Percentiles rank a stretch among this genome's conserved stretches.
These are phyloP conservation scores for Magnusiomyces clavatus DNA, from an alignment of 1,139 yeast species.

Conservation along the genomic window DNA sequence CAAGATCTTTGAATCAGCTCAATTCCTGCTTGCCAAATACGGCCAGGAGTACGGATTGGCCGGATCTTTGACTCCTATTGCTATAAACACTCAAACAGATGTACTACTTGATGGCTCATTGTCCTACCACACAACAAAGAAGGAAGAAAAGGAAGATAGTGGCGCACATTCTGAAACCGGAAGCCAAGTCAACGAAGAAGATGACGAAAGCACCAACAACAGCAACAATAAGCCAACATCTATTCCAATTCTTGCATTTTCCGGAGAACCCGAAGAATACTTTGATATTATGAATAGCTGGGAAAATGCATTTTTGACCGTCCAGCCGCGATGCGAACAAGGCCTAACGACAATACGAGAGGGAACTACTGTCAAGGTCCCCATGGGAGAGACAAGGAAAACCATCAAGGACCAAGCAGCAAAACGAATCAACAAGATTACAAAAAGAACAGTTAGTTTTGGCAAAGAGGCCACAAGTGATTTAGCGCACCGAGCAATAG, in stretches of 20 bases:
- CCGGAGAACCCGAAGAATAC: slow-evolving; percentile 14
- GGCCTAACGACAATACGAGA: slow-evolving; percentile 23
- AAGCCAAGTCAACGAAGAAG: neutral
- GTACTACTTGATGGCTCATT: too few relatives aligned
- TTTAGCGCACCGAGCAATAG: slow-evolving; percentile 11
- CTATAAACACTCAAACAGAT: too few relatives aligned
- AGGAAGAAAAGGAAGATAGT: too few relatives aligned
- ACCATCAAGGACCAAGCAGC: slow-evolving; percentile 10
- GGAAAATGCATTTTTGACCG: slow-evolving; percentile 24
- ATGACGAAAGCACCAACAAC: neutral
- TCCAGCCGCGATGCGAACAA: slow-evolving; percentile 27
- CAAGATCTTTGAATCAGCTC: slow-evolving; percentile 21
- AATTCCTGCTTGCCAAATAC: slow-evolving; percentile 22
- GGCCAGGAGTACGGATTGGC: slow-evolving; percentile 25
- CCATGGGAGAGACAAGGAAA: slow-evolving; percentile 19
- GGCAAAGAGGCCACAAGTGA: slow-evolving; percentile 18
- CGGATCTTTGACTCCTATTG: slow-evolving; percentile 2
- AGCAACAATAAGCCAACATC: neutral
- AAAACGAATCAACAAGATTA: slow-evolving; percentile 19
- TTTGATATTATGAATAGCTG: slow-evolving; percentile 24
- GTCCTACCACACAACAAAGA: too few relatives aligned
- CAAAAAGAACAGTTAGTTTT: slow-evolving; percentile 17
- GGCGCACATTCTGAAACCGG: too few relatives aligned
- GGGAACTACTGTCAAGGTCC: slow-evolving; percentile 26
- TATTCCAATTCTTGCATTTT: neutral